Conservation (phyloP, 2,329 filamentous ascomycete genomes). For the Acephala macrosclerotiorum region DNA sequence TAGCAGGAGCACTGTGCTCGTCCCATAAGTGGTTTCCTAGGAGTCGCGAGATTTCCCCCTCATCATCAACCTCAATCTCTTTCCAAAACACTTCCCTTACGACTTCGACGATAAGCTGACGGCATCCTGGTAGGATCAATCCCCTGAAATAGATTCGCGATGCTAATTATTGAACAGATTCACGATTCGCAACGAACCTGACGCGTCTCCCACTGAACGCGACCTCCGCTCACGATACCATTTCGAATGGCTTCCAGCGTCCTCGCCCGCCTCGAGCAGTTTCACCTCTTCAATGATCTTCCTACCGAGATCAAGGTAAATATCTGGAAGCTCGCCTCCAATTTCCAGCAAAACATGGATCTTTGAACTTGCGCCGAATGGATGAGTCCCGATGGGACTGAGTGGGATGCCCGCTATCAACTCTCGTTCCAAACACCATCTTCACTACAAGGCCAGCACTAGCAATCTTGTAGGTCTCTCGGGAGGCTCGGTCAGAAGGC, state of each 20-base stretch:
- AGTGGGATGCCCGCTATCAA: too few relatives aligned
- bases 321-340: conserved; percentile 3
- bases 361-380: background rate
- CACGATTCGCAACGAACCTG: too few relatives aligned
- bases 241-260: too few relatives aligned
- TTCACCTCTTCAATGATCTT: background rate
- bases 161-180: background rate
- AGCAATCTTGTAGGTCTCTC: background rate
- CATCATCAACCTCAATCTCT: background rate
- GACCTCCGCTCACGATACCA: too few relatives aligned
- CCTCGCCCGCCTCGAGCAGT: background rate
- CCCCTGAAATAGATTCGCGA: background rate
- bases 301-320: background rate
- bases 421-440: background rate
- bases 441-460: background rate
- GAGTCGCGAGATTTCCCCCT: background rate
- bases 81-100: too few relatives aligned
- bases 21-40: background rate
- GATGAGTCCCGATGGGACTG: background rate
- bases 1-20: background rate
- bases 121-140: too few relatives aligned
- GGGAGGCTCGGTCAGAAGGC: background rate
- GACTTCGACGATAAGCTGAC: too few relatives aligned
- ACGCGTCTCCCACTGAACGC: too few relatives aligned
- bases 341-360: conserved; percentile 6